Base-by-base conservation (phyloP, 78 protist species). In the Dictyostelium firmibasis region DNA sequence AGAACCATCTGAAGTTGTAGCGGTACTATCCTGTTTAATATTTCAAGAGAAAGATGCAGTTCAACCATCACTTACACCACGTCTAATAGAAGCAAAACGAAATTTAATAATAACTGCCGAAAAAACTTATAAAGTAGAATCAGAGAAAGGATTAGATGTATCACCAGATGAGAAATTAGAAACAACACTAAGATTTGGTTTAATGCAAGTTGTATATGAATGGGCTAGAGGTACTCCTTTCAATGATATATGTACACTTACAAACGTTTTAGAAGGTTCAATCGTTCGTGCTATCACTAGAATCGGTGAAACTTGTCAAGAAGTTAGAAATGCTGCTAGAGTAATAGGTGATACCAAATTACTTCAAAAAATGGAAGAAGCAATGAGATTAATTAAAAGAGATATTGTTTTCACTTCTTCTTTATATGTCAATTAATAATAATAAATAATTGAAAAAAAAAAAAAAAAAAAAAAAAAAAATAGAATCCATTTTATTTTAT, bases 151-250 rank as follows among this genome's bases (percentile, higher is more conserved):
- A 9, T 47, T 98, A n/a, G 86, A 72, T 8, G 70, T 91, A 10
- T 41, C 53, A 4, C 81, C 78, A 1, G 86, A 75, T 43, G 86
- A 81, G 20, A 33, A 53, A 35, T 35, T 70, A 31, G 83, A 76
- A 1, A 44, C 50, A n/a, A 27, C 81, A 8, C 74, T 91, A 8
- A 96, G 86, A 5, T 96, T 84, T 87, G 92, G 92, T 50, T 43
- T 92, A 29, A 92, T 91, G 97, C 94, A 98, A 77, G 99, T 98
- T 13, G 94, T 85, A 29, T 97, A 96, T 53, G 99, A 98, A 72
- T 98, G 99, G 99, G 99, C 99, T 7, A 62, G 96, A 84, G 98
- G 98, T 31, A 95, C 67, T 88, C 98, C 98, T 41, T 97, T 98
- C 83, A 20, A 18, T 14, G 95, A 97, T 23, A 95, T 97, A 25